Evolutionary conservation across 1,139 yeast genomes (phyloP).

Genomic region (Geotrichum fermentans): DNA sequence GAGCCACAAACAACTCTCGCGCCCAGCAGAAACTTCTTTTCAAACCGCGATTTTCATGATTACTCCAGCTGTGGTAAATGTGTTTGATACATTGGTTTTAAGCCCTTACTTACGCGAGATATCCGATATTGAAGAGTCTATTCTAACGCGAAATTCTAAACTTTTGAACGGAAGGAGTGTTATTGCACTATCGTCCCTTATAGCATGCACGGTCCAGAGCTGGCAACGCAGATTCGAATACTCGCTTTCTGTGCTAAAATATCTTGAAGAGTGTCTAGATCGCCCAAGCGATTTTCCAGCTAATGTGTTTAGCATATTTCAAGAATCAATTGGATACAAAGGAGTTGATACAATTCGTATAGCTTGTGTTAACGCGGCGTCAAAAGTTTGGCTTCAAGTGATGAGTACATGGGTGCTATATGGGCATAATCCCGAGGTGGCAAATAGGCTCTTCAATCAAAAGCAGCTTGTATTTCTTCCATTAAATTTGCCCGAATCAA

Average conservation of each 20-base stretch:
- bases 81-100: slow-evolving; percentile 9
- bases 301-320: slow-evolving; percentile 15
- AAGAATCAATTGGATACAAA: slow-evolving; percentile 25
- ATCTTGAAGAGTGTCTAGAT: background rate
- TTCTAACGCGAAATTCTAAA: slow-evolving; percentile 8
- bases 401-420: slow-evolving; percentile 31
- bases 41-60: slow-evolving; percentile 6
- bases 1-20: slow-evolving; percentile 5
- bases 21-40: slow-evolving; percentile 1
- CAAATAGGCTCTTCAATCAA: slow-evolving; percentile 10
- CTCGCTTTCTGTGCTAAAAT: slow-evolving; percentile 3
- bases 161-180: slow-evolving; percentile 5
- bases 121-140: slow-evolving; percentile 6
- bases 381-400: slow-evolving; percentile 28
- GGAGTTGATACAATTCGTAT: slow-evolving; percentile 24
- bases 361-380: slow-evolving; percentile 25
- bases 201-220: background rate
- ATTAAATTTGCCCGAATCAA: slow-evolving; percentile 11
- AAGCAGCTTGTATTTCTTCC: slow-evolving; percentile 15
- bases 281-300: background rate
- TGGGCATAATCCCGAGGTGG: slow-evolving; percentile 22
- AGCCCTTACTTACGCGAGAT: slow-evolving; percentile 12
- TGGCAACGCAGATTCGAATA: slow-evolving; percentile 11
- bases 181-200: slow-evolving; percentile 5
- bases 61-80: slow-evolving; percentile 11